Percentiles rank a stretch among this genome's conserved stretches.
Conservation (phyloP, 2,329 filamentous ascomycete genomes). For the Proliferodiscus dingleyae region DNA sequence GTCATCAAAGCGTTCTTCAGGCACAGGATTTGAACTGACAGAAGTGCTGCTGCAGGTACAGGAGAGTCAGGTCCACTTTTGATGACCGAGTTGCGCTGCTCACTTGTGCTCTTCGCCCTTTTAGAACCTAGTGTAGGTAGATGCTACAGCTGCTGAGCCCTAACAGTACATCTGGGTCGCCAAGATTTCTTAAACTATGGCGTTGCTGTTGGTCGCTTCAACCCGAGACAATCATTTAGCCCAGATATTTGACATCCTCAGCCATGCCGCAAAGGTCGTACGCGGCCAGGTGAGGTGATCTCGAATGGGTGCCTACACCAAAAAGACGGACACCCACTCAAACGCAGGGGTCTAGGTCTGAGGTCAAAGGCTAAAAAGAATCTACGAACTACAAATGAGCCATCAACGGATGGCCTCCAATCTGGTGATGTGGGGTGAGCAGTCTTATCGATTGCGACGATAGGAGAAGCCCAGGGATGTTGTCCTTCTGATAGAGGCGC, state of each 20-base stretch:
- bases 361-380: background rate
- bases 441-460: slow-evolving; percentile 8
- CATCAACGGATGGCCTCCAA: background rate
- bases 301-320: too few relatives aligned
- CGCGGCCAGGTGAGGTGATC: too few relatives aligned
- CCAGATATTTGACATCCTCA: too few relatives aligned
- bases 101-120: background rate
- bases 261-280: too few relatives aligned
- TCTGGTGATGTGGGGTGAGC: background rate
- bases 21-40: slow-evolving; percentile 2
- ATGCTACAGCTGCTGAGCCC: too few relatives aligned
- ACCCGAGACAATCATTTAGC: too few relatives aligned
- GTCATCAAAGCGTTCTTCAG: background rate
- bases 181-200: too few relatives aligned
- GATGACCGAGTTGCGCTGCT: too few relatives aligned
- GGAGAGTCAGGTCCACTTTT: slow-evolving; percentile 1
- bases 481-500: slow-evolving; percentile 5
- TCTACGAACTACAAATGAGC: background rate
- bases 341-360: background rate
- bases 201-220: too few relatives aligned
- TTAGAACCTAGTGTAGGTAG: too few relatives aligned
- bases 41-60: slow-evolving; percentile 21
- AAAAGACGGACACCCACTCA: too few relatives aligned
- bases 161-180: too few relatives aligned
- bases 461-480: slow-evolving; percentile 10